These are phyloP conservation scores for Vitis hybrid DNA, from an alignment of 177 flowering plant genomes.

Conservation along the genomic window DNA sequence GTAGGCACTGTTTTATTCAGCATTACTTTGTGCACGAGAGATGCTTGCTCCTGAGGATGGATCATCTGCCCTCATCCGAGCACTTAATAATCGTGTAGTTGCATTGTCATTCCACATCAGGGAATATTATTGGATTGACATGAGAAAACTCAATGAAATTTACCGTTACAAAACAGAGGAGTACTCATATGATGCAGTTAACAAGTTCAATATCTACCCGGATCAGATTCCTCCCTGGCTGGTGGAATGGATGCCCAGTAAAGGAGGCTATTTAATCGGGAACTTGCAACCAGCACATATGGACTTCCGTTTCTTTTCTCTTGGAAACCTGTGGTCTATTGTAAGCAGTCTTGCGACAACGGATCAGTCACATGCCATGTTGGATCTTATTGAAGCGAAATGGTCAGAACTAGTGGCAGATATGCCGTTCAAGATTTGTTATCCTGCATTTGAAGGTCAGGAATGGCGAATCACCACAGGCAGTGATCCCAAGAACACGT, in stretches of 20 bases:
- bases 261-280: slow-evolving; percentile 73
- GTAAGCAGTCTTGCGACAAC: slow-evolving; percentile 55
- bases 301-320: slow-evolving; percentile 78
- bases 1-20: slow-evolving; percentile 79
- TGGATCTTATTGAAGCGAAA: slow-evolving; percentile 68
- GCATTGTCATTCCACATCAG: slow-evolving; percentile 75
- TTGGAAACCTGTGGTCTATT: slow-evolving; percentile 76
- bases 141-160: slow-evolving; percentile 69
- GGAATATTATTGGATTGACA: slow-evolving; percentile 75
- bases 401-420: slow-evolving; percentile 66
- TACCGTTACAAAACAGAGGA: slow-evolving; percentile 80
- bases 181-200: slow-evolving; percentile 75
- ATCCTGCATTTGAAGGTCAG: slow-evolving; percentile 70
- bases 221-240: slow-evolving; percentile 78
- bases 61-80: slow-evolving; percentile 56
- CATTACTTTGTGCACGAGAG: slow-evolving; percentile 74
- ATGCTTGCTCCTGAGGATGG: slow-evolving; percentile 77
- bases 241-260: slow-evolving; percentile 70
- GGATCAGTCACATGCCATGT: slow-evolving; percentile 66
- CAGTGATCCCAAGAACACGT: slow-evolving; percentile 85
- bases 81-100: slow-evolving; percentile 61
- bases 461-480: slow-evolving; percentile 81
- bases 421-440: slow-evolving; percentile 80
- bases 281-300: slow-evolving; percentile 81
- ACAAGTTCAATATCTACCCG: slow-evolving; percentile 80